These are phyloP conservation scores for Candida easanensis DNA, from an alignment of 805 yeast genomes.

Conservation along the genomic window DNA sequence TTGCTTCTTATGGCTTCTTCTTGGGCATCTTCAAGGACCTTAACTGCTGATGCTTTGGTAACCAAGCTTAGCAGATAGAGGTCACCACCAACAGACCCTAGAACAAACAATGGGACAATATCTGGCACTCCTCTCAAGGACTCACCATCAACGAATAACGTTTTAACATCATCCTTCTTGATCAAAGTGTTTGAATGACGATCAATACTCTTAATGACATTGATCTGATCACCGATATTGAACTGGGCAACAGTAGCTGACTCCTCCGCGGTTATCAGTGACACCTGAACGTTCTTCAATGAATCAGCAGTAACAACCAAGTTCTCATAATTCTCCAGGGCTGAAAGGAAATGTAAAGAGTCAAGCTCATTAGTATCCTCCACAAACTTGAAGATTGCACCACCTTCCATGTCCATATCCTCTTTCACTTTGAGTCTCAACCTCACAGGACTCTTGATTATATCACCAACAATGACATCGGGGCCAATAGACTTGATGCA, in stretches of 20 bases:
- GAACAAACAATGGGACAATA: slow-evolving; percentile 21
- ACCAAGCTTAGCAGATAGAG: slow-evolving; percentile 23
- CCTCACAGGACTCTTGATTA: slow-evolving; percentile 12
- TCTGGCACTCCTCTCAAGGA: neutral
- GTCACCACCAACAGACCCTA: slow-evolving; percentile 28
- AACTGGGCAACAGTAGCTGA: slow-evolving; percentile 14
- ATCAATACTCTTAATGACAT: slow-evolving; percentile 19
- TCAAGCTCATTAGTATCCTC: slow-evolving; percentile 10
- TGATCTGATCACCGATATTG: slow-evolving; percentile 24
- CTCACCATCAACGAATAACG: slow-evolving; percentile 2
- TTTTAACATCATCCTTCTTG: neutral
- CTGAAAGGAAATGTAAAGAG: slow-evolving; percentile 14
- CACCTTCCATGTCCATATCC: slow-evolving; percentile 12
- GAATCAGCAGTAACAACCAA: slow-evolving; percentile 18
- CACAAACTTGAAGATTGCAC: slow-evolving; percentile 13
- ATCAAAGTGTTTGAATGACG: neutral
- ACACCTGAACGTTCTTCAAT: slow-evolving; percentile 13
- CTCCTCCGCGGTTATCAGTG: slow-evolving; percentile 1
- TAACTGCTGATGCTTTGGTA: slow-evolving; percentile 1
- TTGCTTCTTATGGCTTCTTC: slow-evolving; percentile 1
- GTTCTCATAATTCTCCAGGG: slow-evolving; percentile 14
- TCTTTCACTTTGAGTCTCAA: slow-evolving; percentile 16
- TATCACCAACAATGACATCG: slow-evolving; percentile 22
- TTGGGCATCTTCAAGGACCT: slow-evolving; percentile 6
- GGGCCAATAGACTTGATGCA: slow-evolving; percentile 20